Base-by-base conservation (phyloP, 1,284 basidiomycete species). In the Heterobasidion occidentale region DNA sequence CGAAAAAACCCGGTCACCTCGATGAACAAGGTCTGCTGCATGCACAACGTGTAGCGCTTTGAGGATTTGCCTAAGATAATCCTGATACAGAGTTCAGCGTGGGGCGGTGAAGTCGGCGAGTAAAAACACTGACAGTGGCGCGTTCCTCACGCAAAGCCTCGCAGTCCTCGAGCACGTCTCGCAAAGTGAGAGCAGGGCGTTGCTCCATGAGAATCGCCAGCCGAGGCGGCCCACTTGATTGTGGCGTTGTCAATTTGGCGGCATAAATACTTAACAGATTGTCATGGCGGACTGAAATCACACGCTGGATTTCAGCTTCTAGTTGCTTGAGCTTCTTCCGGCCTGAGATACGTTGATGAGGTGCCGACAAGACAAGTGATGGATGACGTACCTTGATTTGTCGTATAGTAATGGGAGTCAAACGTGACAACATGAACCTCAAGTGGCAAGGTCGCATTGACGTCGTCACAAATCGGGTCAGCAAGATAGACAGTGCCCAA, bases 41-140 rank as follows among this genome's bases (percentile, higher is more conserved):
- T 91, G 88, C 1, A 90, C 67, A 0, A 77, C 78, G 59, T 84
- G 81, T 48, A 92, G 67, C 0, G 79, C 89, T 0, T 78, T 77
- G 1, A 91, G 69, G 46, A 88, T 83, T 64, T 91, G 88, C 1
- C 70, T 72, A 1, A 89, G 71, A 62, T 90, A 91, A 53, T 86
- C 86, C 85, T 88, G 27, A 6, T 4, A 59, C 14, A 55, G 55
- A 8, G 45, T 52, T 8, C 51, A 56, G 19, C 27, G 27, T 27
- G 27, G 27, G 27, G 27, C n/a, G 12, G 38, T 42, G 11, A 42
- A 12, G 38, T 42, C 7, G n/a, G 8, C 56, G 33, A 51, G 38
- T 42, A 51, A 19, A n/a, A 44, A 51, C 14, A 70, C 73, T 36
- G 59, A 87, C 84, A 35, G 76, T 74, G n/a, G 81, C 84, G 36